Conservation (phyloP, 805 yeast species). For the Monosporozyma aquatica region DNA sequence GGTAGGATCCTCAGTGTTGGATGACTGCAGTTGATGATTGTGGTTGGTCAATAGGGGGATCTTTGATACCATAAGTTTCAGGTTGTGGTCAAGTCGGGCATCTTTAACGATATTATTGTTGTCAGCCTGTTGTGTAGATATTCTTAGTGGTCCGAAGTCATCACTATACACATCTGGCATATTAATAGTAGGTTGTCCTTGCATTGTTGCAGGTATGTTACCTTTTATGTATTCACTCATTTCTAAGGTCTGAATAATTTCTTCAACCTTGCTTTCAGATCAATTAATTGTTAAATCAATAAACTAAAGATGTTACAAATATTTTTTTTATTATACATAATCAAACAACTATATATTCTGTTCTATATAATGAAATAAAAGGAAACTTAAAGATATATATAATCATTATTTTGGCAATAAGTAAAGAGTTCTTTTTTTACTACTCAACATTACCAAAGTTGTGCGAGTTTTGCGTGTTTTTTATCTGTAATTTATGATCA, state of each 20-base stretch:
- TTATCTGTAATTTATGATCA: no score
- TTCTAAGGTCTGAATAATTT: no score
- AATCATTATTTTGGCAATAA: conserved; percentile 1
- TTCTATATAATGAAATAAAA: conserved; percentile 1
- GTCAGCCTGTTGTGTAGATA: conserved; percentile 15
- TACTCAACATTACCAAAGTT: conserved; percentile 1
- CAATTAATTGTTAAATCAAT: background rate
- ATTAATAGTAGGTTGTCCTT: background rate
- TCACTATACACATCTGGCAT: background rate
- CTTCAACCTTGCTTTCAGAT: no score
- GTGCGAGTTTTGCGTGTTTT: no score
- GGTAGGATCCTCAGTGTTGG: no score
- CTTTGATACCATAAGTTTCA: conserved; percentile 8
- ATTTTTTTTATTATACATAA: conserved; percentile 3
- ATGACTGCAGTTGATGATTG: no score
- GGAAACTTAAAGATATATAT: conserved; percentile 1
- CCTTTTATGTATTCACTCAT: background rate
- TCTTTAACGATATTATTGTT: conserved; percentile 21
- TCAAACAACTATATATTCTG: background rate
- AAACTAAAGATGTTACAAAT: conserved; percentile 1
- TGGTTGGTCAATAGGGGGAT: conserved; percentile 12
- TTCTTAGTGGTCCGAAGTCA: conserved; percentile 26
- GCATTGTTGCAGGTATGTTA: background rate
- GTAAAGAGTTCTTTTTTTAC: no score
- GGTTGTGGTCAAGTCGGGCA: conserved; percentile 18